Conservation (phyloP, 371 early-diverging fungal genomes). For the Haplosporangium sp. region DNA sequence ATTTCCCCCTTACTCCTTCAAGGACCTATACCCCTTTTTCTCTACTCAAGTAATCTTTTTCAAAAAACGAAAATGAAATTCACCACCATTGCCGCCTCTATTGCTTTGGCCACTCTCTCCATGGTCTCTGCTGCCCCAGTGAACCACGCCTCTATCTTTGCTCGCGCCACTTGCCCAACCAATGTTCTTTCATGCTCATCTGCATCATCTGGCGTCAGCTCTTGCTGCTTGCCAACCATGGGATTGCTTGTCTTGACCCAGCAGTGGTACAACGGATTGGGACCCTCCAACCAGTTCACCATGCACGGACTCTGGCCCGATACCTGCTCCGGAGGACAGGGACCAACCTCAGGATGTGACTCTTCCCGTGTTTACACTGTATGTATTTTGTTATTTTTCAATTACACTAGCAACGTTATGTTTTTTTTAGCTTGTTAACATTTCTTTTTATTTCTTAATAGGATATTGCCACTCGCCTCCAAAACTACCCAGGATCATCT, state of each 20-base stretch:
- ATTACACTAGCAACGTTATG: no score
- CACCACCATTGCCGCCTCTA: conserved; percentile 55
- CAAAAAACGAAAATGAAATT: conserved; percentile 54
- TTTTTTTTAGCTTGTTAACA: neutral
- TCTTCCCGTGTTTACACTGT: conserved; percentile 60
- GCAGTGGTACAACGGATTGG: conserved; percentile 62
- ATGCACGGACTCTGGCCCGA: conserved; percentile 89
- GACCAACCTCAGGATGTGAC: conserved; percentile 75
- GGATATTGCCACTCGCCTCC: conserved; percentile 40
- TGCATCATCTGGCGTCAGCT: conserved; percentile 45
- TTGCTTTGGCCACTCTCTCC: conserved; percentile 56
- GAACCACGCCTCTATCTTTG: conserved; percentile 14
- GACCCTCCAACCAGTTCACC: conserved; percentile 67
- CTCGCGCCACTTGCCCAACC: conserved; percentile 57
- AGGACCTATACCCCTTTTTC: neutral
- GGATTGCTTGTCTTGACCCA: conserved; percentile 71
- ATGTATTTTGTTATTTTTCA: conserved; percentile 4
- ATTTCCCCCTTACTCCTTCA: neutral
- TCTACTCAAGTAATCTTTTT: no score
- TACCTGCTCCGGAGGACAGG: conserved; percentile 70
- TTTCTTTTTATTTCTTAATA: conserved; percentile 1
- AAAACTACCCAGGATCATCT: conserved; percentile 28
- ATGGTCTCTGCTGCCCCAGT: conserved; percentile 45
- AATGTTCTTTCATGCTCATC: conserved; percentile 62
- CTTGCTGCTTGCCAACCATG: conserved; percentile 77